Conservation (phyloP, 2,329 filamentous ascomycete genomes). For the Alternaria sp. region DNA sequence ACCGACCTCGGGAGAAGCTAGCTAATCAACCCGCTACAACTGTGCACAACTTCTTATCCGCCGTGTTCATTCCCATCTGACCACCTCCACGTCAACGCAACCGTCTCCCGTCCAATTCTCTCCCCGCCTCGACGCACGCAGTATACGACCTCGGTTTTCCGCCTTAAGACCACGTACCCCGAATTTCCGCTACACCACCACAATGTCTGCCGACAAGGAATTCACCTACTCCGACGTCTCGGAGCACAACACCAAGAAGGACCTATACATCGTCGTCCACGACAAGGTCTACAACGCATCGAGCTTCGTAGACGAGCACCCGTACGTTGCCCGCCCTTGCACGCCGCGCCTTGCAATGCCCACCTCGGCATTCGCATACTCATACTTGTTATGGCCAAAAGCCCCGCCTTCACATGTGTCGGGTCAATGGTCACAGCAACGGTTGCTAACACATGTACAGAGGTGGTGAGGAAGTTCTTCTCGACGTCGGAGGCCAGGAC, state of each 20-base stretch:
- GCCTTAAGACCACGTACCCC: not conserved
- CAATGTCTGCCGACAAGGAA: slow-evolving; percentile 47
- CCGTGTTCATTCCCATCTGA: slow-evolving; percentile 1
- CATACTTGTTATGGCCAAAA: slow-evolving; percentile 1
- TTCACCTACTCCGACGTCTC: slow-evolving; percentile 51
- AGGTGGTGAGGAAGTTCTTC: slow-evolving; percentile 96
- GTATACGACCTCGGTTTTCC: not conserved
- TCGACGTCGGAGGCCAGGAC: slow-evolving; percentile 95
- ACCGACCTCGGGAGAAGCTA: slow-evolving; percentile 9
- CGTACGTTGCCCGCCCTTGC: slow-evolving; percentile 62
- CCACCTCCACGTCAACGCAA: slow-evolving; percentile 9
- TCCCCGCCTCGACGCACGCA: not conserved
- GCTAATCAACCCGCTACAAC: slow-evolving; percentile 14
- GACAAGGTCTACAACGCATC: slow-evolving; percentile 93
- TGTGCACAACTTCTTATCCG: slow-evolving; percentile 21
- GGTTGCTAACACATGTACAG: slow-evolving; percentile 57
- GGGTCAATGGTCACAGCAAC: not conserved
- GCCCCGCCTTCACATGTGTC: slow-evolving; percentile 1
- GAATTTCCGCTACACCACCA: slow-evolving; percentile 10
- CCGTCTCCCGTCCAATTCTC: not conserved
- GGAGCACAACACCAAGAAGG: slow-evolving; percentile 72
- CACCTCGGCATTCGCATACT: not conserved
- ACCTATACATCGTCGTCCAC: slow-evolving; percentile 89
- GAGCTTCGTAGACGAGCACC: slow-evolving; percentile 96
- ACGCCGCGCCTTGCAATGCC: not conserved